A percentile compares a stretch with the other conserved stretches of the same genome.
phyloP scores from a whole-genome alignment of 1,284 basidiomycete genomes.

The Papiliotrema laurentii region DNA sequence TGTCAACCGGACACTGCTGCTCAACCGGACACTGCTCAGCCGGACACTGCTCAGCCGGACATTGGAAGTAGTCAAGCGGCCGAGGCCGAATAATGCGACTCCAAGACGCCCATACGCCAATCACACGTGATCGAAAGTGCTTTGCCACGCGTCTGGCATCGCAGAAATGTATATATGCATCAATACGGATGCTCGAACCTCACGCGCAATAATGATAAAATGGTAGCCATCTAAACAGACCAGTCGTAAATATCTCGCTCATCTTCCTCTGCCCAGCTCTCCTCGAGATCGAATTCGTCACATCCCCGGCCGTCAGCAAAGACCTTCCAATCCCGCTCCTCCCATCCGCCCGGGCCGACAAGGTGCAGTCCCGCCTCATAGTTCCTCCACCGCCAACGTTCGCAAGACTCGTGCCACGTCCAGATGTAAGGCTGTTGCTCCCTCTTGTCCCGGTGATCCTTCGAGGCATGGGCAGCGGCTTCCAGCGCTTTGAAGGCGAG shows the following conservation, averaged over 20 bases:
- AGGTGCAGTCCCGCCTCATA: slow-evolving; percentile 22
- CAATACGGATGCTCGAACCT: too few relatives aligned
- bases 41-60: neutral
- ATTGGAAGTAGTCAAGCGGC: neutral
- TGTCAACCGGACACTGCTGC: neutral
- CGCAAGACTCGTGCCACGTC: slow-evolving; percentile 29
- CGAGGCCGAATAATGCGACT: neutral
- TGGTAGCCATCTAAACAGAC: slow-evolving; percentile 3
- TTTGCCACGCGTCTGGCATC: too few relatives aligned
- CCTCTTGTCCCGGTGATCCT: neutral
- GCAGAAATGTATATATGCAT: too few relatives aligned
- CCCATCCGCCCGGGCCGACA: slow-evolving; percentile 30
- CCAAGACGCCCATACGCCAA: too few relatives aligned
- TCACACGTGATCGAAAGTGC: too few relatives aligned
- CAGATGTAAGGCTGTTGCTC: slow-evolving; percentile 22
- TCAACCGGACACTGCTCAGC: neutral
- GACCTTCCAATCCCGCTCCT: slow-evolving; percentile 38
- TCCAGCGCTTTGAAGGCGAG: neutral
- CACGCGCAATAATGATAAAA: too few relatives aligned
- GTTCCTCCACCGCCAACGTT: slow-evolving; percentile 34
- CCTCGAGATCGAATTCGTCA: slow-evolving; percentile 23
- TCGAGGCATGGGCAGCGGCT: neutral
- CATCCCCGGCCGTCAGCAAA: slow-evolving; percentile 34
- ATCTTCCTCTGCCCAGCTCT: slow-evolving; percentile 16
- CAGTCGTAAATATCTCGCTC: slow-evolving; percentile 36